Conservation (phyloP, 2,329 filamentous ascomycete species). For the Cladorrhinum sp. region DNA sequence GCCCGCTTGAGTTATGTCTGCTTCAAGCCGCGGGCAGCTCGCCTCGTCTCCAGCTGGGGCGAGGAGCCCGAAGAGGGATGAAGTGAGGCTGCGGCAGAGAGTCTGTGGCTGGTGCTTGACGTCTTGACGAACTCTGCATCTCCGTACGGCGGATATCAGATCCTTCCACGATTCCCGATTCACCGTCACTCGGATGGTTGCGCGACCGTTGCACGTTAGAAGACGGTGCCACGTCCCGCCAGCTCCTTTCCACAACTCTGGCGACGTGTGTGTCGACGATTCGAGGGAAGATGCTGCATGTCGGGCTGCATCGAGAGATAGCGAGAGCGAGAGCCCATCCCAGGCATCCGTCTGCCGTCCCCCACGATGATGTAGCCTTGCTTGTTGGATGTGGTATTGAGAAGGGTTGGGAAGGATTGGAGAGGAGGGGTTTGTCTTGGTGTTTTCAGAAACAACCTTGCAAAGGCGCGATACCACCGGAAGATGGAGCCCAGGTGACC, state of each 20-base stretch:
- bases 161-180: too few relatives aligned
- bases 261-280: conserved; percentile 4
- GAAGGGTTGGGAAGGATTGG: too few relatives aligned
- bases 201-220: neutral
- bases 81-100: neutral
- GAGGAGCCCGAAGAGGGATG: conserved; percentile 1
- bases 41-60: conserved; percentile 6
- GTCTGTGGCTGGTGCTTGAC: conserved; percentile 1
- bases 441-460: neutral
- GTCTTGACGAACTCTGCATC: neutral
- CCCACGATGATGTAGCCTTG: conserved; percentile 6
- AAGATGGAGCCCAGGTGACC: neutral
- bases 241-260: neutral
- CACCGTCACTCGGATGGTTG: neutral
- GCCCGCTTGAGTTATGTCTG: neutral
- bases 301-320: neutral
- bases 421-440: neutral
- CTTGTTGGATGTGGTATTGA: neutral
- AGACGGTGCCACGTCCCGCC: neutral
- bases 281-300: conserved; percentile 8
- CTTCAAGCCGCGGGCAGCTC: neutral
- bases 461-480: neutral
- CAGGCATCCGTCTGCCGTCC: neutral
- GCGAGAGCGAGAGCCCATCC: too few relatives aligned
- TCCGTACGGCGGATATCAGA: neutral